Base-by-base conservation (phyloP, 1,284 basidiomycete species). In the Amylostereum areolatum region DNA sequence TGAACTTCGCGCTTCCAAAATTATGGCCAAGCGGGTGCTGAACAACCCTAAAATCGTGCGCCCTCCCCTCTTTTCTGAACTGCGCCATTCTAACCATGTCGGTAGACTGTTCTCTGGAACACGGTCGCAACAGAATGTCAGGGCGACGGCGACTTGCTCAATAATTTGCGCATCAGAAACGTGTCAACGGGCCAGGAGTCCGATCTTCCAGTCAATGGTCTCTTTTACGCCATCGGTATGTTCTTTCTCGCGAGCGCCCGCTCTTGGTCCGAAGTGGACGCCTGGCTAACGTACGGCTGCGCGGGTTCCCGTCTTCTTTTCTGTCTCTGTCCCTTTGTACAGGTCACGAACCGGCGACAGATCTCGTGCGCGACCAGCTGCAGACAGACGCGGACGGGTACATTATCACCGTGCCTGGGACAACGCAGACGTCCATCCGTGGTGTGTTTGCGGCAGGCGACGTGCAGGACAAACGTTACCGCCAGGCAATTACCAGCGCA, bases 361-460 rank as follows among this genome's bases (percentile, higher is more conserved):
- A 73, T 28, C 83, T 99, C 55, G 87, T 99, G 59, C 85, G 89
- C 52, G 80, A 79, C 25, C 96, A 98, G 68, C 66, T 99, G 45
- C 83, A 93, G 58, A 89, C 85, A 10, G 97, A 98, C 66, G 74
- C 79, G 5, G 96, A 98, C 54, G 96, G 97, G 10, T 99, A 99
- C 71, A 95, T 99, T 63, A 77, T 92, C 63, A 98, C 95, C 31
- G 85, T 93, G 7, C 95, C 97, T 4, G 97, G 97, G 10, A 97
- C 95, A n/a, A 88, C 95, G 10, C 86, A 95, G 71, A 98, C 96
- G 2, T 91, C 83, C 51, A 83, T 99, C 56, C 89, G 86, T 66
- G 96, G 96, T 57, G 92, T 99, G 33, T 99, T 95, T 67, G 96
- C 97, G 0, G 96, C 96, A n/a, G 96, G 97, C 57, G 97, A 99